Conservation (phyloP, 108 stramenopile genomes). For the Asterionellopsis glacialis region DNA sequence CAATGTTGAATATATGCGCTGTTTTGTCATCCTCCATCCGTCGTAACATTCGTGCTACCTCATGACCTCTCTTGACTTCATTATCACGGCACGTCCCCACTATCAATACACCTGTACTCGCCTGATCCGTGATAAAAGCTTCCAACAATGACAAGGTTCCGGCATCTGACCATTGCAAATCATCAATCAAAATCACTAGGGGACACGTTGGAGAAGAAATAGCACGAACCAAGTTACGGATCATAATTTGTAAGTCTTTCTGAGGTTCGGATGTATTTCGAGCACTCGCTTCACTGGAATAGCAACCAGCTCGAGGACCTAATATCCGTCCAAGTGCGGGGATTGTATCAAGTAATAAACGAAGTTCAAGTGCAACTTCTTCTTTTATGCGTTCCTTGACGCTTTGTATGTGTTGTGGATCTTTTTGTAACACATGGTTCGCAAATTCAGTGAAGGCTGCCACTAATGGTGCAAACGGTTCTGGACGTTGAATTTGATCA, state of each 20-base stretch:
- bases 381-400: neutral
- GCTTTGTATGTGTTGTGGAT: neutral
- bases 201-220: constrained; percentile 1
- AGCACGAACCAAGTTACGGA: too few relatives aligned
- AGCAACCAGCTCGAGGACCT: neutral
- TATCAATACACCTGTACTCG: neutral
- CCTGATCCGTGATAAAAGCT: neutral
- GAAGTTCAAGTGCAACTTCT: neutral
- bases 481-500: neutral
- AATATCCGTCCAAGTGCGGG: neutral
- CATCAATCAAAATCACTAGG: constrained; percentile 18
- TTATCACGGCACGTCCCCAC: constrained; percentile 1
- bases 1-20: too few relatives aligned
- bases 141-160: constrained; percentile 1
- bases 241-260: too few relatives aligned
- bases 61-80: neutral
- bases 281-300: too few relatives aligned
- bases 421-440: too few relatives aligned
- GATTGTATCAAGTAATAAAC: neutral
- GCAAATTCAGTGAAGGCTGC: neutral
- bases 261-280: too few relatives aligned
- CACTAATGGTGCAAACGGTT: neutral
- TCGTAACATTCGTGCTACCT: too few relatives aligned
- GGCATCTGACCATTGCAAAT: constrained; percentile 16
- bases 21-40: too few relatives aligned